Percentiles rank a stretch among this genome's conserved stretches.
Conservation (phyloP, 1,284 basidiomycete genomes). For the Xerocomus cyaneibrunnescens region DNA sequence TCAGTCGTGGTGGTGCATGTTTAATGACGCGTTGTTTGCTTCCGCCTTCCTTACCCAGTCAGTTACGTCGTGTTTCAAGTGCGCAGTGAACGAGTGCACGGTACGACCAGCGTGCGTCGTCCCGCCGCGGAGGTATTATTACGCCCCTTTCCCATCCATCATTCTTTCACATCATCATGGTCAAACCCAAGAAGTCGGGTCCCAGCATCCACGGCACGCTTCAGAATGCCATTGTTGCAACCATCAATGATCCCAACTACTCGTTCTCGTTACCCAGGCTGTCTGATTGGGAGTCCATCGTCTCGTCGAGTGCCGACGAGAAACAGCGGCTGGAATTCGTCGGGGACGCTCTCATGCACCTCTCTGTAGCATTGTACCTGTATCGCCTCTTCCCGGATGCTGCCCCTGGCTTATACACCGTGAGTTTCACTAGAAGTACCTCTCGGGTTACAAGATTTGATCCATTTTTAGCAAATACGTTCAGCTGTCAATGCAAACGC, state of each 20-base stretch:
- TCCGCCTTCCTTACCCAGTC: too few species aligned
- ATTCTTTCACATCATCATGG: constrained; percentile 13
- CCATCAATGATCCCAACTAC: constrained; percentile 31
- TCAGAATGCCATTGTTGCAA: constrained; percentile 25
- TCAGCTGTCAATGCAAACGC: constrained; percentile 33
- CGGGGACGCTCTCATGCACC: constrained; percentile 34
- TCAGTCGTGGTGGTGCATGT: too few species aligned
- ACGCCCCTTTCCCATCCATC: background rate
- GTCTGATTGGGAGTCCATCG: constrained; percentile 33
- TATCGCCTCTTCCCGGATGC: constrained; percentile 30
- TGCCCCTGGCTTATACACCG: constrained; percentile 32
- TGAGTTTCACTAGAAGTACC: constrained; percentile 8
- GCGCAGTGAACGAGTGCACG: background rate
- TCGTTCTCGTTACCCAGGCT: constrained; percentile 31
- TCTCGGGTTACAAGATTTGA: background rate
- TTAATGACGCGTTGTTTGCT: constrained; percentile 16
- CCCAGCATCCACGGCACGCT: constrained; percentile 15
- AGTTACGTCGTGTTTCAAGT: too few species aligned
- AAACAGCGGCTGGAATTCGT: constrained; percentile 33
- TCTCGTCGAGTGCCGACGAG: constrained; percentile 30
- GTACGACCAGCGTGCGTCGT: background rate
- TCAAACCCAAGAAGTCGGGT: constrained; percentile 20
- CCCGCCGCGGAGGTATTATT: background rate
- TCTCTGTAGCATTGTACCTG: constrained; percentile 32
- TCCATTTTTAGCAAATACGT: constrained; percentile 25